A percentile compares a stretch with the other conserved stretches of the same genome.
phyloP scores from a whole-genome alignment of 1,284 basidiomycete species.

The Coniophora puteana region DNA sequence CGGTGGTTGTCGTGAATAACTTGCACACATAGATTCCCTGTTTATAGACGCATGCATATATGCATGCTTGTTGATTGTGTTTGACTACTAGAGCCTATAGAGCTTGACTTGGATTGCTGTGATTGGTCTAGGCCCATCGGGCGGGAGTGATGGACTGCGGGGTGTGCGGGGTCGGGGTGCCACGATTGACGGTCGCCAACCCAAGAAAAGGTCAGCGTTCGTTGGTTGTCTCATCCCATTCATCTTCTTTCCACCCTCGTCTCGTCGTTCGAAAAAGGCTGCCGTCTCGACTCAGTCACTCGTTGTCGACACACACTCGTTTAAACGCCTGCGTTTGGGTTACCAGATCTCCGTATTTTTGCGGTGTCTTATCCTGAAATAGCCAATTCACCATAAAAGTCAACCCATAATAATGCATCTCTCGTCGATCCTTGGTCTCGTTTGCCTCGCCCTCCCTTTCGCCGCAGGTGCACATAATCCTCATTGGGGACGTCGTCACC shows the following conservation, averaged over 20 bases:
- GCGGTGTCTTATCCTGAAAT: not conserved
- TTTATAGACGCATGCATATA: no score
- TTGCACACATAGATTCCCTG: no score
- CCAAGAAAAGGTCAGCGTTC: not conserved
- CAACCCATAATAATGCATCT: constrained; percentile 12
- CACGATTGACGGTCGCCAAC: no score
- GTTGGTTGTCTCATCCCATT: constrained; percentile 8
- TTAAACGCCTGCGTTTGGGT: no score
- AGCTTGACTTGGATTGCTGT: no score
- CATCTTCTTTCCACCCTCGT: constrained; percentile 11
- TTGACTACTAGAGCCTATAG: no score
- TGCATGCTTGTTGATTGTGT: no score
- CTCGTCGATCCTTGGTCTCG: constrained; percentile 16
- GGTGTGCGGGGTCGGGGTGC: constrained; percentile 16
- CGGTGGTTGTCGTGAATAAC: no score
- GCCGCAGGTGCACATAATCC: constrained; percentile 28
- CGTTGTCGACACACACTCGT: constrained; percentile 24
- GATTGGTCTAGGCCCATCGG: constrained; percentile 3
- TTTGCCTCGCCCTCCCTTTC: constrained; percentile 34
- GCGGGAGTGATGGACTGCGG: constrained; percentile 2
- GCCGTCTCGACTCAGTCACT: constrained; percentile 20
- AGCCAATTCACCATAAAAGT: not conserved
- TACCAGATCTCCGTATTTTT: constrained; percentile 1
- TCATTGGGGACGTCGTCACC: constrained; percentile 34
- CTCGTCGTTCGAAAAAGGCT: constrained; percentile 11